Base-by-base conservation (phyloP, 169 alveolate species). In the Eimeria sp. region DNA sequence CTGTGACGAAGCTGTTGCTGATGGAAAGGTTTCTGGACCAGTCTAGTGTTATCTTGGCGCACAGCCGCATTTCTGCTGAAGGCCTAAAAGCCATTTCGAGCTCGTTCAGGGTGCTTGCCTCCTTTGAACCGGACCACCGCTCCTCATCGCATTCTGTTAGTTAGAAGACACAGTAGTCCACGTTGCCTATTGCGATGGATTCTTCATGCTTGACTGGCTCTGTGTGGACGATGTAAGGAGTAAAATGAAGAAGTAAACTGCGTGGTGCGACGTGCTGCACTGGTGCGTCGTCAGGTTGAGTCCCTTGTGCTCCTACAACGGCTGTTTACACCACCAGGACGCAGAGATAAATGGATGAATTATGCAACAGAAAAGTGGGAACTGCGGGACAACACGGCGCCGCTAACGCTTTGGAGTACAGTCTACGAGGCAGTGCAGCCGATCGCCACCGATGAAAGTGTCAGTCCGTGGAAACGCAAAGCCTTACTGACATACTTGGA, bases 1-100 rank as follows among this genome's bases (percentile, higher is more conserved):
- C 92, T 22, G 92, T 57, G 58, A 58, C 92, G 30, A 84, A 84
- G 92, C n/a, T 84, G 54, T 5, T 30, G 54, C 51, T 84, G 78
- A 84, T 84, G 92, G 27, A 58, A 43, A 45, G 30, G 13, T 34
- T 27, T 43, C 18, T 57, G 13, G 92, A 84, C 57, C 92, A 54
- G 57, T 84, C 92, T 18, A 57, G 54, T 13, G 76, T 57, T 9
- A 27, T 51, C 58, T 6, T 84, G 30, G 13, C 27, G 43, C 76
- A 78, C 76, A 27, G 92, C 76, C 92, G 92, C 40, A 27, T 84
- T 51, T 18, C 76, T 9, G 30, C 78, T 34, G 57, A 84, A 20
- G 92, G 78, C 58, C 76, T 84, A 45, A 43, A 27, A n/a, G 92
- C 76, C 54, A 4, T 84, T 11, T 30, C 43, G 18, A 30, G 51